A percentile compares a stretch with the other conserved stretches of the same genome.
phyloP scores from a whole-genome alignment of 306 rosid genomes.

The Cicer judaicum region DNA sequence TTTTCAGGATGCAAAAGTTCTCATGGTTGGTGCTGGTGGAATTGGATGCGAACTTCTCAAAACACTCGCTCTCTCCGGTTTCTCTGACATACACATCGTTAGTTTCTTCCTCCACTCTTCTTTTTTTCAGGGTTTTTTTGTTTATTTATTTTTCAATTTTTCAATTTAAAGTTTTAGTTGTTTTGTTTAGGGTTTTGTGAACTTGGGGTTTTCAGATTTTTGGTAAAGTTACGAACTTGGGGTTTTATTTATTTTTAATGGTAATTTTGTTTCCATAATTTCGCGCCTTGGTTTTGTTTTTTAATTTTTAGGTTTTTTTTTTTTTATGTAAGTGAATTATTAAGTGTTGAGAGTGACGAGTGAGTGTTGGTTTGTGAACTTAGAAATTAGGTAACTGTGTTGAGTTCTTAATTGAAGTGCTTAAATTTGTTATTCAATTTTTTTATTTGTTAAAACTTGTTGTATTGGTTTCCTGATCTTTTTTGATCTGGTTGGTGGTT shows the following conservation, averaged over 20 bases:
- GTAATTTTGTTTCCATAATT: background rate
- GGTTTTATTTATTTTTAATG: background rate
- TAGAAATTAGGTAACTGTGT: background rate
- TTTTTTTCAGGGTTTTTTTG: background rate
- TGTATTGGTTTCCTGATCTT: slow-evolving; percentile 10
- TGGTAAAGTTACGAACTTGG: slow-evolving; percentile 5
- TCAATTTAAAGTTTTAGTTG: background rate
- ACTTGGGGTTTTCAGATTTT: slow-evolving; percentile 42
- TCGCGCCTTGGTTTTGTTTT: background rate
- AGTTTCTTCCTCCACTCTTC: slow-evolving; percentile 33
- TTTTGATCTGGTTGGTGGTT: slow-evolving; percentile 33
- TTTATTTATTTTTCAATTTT: background rate
- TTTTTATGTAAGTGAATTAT: background rate
- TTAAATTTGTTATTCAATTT: background rate
- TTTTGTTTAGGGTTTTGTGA: slow-evolving; percentile 49
- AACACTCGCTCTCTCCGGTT: slow-evolving; percentile 95
- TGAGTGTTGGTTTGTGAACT: slow-evolving; percentile 27
- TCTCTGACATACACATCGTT: slow-evolving; percentile 93
- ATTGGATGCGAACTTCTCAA: slow-evolving; percentile 98
- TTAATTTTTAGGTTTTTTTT: background rate
- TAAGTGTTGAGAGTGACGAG: slow-evolving; percentile 31
- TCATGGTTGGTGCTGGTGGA: slow-evolving; percentile 99
- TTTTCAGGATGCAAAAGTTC: slow-evolving; percentile 81
- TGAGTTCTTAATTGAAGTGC: slow-evolving; percentile 21
- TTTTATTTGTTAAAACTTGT: background rate